Base-by-base conservation (phyloP, 2,329 filamentous ascomycete species). In the Xylariomycetidae sp. region DNA sequence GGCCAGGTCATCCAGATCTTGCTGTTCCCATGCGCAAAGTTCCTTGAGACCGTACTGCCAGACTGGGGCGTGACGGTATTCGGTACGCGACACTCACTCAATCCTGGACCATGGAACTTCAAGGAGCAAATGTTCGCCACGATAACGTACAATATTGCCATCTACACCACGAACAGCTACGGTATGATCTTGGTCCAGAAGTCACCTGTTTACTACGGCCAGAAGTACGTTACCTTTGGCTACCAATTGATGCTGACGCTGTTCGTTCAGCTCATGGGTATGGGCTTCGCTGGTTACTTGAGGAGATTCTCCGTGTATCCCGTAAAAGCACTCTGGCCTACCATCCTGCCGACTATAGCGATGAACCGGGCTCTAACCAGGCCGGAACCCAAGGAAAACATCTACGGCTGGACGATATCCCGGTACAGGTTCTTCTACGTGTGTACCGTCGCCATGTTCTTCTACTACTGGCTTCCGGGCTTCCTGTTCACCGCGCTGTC, bases 401-500 rank as follows among this genome's bases (percentile, higher is more conserved):
- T 62, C 24, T 45, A 69, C 42, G 68, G 69, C 4, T 63, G 62
- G 63, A 60, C 53, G 23, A 52, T 70, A 15, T 63, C 64, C 2
- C 61, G 63, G 0, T 64, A 65, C 40, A 56, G 47, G n/a, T 58
- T 64, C n/a, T 68, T 60, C 46, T 66, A 65, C 46, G 58, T 59
- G 27, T 54, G 61, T 17, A 46, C 47, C 6, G 67, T 62, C 28
- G 47, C 64, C 30, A 50, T 51, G 9, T 63, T 64, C 25, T 27
- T 68, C 15, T 71, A 65, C 49, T 70, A 66, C 47, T 70, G 65
- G 65, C 50, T 71, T 9, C 67, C 67, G 0, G 58, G 59, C n/a
- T 66, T 59, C 28, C 48, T 70, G 3, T 70, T 68, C 44, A 57
- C 51, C 0, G 63, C 60, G 2, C 49, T 70, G 3, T 55, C 56